Evolutionary conservation across 768 basidiomycete genomes (phyloP).

Genomic region (Kwoniella bestiolae): DNA sequence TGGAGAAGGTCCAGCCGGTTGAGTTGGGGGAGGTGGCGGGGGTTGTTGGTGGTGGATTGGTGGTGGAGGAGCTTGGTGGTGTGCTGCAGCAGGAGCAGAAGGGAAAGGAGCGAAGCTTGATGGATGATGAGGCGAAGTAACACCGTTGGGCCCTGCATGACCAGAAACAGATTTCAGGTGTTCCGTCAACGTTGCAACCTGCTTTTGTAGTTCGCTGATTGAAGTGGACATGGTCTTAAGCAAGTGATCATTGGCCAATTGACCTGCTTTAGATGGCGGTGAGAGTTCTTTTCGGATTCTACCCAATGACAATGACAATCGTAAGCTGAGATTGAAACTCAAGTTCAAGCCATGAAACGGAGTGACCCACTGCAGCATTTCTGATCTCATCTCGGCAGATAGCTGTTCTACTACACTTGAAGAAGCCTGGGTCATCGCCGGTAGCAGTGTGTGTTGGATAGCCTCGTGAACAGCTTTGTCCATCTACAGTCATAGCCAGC

Average conservation of each 20-base stretch:
- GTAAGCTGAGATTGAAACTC: too few species aligned
- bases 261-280: slow-evolving; percentile 12
- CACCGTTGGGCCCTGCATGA: not conserved
- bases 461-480: slow-evolving; percentile 37
- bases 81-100: too few species aligned
- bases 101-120: not conserved
- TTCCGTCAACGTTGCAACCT: slow-evolving; percentile 38
- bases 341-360: too few species aligned
- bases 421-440: slow-evolving; percentile 29
- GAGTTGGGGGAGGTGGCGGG: slow-evolving; percentile 10
- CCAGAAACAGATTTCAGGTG: slow-evolving; percentile 34
- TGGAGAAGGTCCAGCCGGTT: slow-evolving; percentile 3
- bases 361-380: slow-evolving; percentile 48
- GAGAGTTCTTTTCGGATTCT: slow-evolving; percentile 49
- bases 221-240: slow-evolving; percentile 35
- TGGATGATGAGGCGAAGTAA: slow-evolving; percentile 10
- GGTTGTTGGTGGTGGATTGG: not conserved
- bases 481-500: slow-evolving; percentile 16
- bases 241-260: slow-evolving; percentile 13
- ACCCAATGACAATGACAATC: not conserved
- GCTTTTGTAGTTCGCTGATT: slow-evolving; percentile 35
- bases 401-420: slow-evolving; percentile 39
- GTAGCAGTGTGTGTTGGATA: slow-evolving; percentile 34
- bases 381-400: slow-evolving; percentile 39
- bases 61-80: not conserved